A percentile compares a stretch with the other conserved stretches of the same genome.
Conservation (phyloP, 805 yeast species). For the Pichia rugopelliculosa region DNA sequence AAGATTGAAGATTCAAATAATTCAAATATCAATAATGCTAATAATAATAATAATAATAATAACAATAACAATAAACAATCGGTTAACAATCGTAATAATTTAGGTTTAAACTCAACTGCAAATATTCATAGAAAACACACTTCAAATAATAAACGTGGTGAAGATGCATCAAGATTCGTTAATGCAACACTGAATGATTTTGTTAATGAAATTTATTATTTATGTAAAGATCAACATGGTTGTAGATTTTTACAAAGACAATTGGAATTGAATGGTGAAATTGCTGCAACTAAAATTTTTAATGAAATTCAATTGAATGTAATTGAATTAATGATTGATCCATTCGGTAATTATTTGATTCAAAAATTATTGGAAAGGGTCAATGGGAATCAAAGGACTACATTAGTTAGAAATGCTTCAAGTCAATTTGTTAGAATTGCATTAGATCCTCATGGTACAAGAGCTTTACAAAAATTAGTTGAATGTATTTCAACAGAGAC, state of each 20-base stretch:
- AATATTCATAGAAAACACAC: conserved; percentile 30
- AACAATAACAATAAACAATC: neutral
- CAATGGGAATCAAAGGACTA: conserved; percentile 57
- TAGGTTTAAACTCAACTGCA: conserved; percentile 26
- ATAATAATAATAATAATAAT: neutral
- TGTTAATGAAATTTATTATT: conserved; percentile 61
- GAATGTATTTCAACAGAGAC: conserved; percentile 69
- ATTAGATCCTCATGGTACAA: conserved; percentile 89
- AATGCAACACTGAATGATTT: conserved; percentile 65
- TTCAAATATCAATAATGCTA: conserved; percentile 3
- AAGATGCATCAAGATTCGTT: conserved; percentile 63
- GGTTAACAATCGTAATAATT: conserved; percentile 7
- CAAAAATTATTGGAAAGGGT: conserved; percentile 85
- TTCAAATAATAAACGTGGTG: conserved; percentile 37
- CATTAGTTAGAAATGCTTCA: conserved; percentile 63
- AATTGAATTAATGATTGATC: conserved; percentile 86
- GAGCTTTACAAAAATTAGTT: conserved; percentile 88
- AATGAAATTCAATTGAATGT: conserved; percentile 71
- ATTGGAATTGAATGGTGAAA: conserved; percentile 55
- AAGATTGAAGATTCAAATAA: neutral
- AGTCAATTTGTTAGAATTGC: conserved; percentile 74
- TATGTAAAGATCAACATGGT: conserved; percentile 96
- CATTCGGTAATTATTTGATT: conserved; percentile 93
- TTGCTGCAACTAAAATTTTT: conserved; percentile 69
- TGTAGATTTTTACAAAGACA: conserved; percentile 88